Conservation (phyloP, 2,329 filamentous ascomycete species). For the Apiospora kogelbergensis region DNA sequence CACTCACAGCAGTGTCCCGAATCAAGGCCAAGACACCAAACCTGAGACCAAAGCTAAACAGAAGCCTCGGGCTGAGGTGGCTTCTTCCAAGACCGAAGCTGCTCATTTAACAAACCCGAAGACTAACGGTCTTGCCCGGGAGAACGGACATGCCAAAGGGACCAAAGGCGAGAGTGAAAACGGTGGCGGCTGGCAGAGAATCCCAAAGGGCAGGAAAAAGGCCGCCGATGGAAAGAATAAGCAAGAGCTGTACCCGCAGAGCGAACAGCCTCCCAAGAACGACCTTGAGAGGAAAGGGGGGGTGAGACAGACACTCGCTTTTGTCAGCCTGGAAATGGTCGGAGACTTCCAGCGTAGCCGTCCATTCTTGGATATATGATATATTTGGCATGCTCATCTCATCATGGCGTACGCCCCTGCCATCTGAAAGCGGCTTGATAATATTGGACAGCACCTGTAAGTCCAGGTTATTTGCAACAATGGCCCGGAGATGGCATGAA, state of each 20-base stretch:
- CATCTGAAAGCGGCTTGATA: not conserved
- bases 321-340: not conserved
- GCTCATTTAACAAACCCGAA: constrained; percentile 28
- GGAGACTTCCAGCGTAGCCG: not conserved
- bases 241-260: constrained; percentile 40
- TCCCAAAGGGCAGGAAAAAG: constrained; percentile 54
- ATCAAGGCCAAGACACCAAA: constrained; percentile 20
- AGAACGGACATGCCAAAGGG: constrained; percentile 54
- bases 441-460: not conserved
- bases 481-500: not conserved
- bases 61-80: constrained; percentile 24
- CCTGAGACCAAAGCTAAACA: constrained; percentile 28
- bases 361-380: not conserved
- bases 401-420: not conserved
- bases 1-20: constrained; percentile 13
- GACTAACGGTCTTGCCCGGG: constrained; percentile 39
- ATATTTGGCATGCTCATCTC: constrained; percentile 5
- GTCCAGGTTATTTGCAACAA: not conserved
- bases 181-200: constrained; percentile 57
- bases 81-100: constrained; percentile 22
- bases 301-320: constrained; percentile 33
- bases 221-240: constrained; percentile 47
- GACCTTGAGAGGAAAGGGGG: constrained; percentile 62
- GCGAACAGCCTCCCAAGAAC: constrained; percentile 57
- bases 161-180: constrained; percentile 54